Evolutionary conservation across 2,329 filamentous ascomycete species (phyloP).

Genomic region (Sodiomyces alkalinus): DNA sequence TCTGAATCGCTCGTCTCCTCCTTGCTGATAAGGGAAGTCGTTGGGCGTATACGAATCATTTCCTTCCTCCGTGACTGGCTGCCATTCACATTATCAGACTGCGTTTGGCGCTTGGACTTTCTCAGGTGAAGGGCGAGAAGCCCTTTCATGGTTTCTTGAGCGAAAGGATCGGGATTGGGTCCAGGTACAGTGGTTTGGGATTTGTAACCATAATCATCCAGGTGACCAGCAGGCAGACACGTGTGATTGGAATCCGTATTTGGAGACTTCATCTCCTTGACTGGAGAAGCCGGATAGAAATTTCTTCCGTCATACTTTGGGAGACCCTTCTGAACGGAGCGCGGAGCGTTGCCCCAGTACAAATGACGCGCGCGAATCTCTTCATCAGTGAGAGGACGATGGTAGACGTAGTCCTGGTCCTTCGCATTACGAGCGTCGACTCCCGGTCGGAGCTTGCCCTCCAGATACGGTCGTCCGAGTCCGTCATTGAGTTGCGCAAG

Average conservation of each 20-base stretch:
- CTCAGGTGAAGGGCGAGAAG: background rate
- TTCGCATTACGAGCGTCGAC: conserved; percentile 23
- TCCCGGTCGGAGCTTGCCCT: conserved; percentile 33
- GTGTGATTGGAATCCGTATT: background rate
- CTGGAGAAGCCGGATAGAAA: conserved; percentile 43
- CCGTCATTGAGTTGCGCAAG: background rate
- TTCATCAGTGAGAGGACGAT: conserved; percentile 39
- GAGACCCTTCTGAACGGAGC: conserved; percentile 32
- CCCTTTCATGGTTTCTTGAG: background rate
- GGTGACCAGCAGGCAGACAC: background rate
- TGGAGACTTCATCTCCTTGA: conserved; percentile 17
- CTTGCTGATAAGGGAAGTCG: conserved; percentile 1
- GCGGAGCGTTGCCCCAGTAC: conserved; percentile 44
- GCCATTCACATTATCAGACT: conserved; percentile 8
- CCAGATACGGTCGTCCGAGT: conserved; percentile 32
- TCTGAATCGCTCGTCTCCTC: conserved; percentile 1
- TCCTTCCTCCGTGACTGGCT: conserved; percentile 1
- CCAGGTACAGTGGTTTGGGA: no score
- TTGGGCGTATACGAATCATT: conserved; percentile 1
- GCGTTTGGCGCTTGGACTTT: conserved; percentile 5
- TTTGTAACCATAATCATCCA: background rate
- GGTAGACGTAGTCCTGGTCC: conserved; percentile 36
- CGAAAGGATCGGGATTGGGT: no score
- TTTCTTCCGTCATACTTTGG: conserved; percentile 52
- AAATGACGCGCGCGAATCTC: conserved; percentile 42